Percentiles rank a stretch among this genome's conserved stretches.
Evolutionary conservation across 1,284 basidiomycete genomes (phyloP).

Genomic region (Marasmius oreades): DNA sequence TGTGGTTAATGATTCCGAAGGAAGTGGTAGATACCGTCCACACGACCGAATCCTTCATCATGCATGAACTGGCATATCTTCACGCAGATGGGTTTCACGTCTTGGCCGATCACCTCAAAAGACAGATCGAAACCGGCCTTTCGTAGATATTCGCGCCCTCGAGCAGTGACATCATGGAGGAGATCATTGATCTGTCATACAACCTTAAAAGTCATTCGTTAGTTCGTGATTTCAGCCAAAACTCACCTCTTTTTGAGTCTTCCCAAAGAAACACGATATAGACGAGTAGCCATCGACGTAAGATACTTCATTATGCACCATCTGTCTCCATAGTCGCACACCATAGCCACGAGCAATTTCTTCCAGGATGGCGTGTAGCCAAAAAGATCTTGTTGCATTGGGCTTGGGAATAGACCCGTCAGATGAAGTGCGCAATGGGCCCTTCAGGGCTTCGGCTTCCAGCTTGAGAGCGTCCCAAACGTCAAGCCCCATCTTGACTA

Average conservation of each 20-base stretch:
- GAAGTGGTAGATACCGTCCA: constrained; percentile 27
- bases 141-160: constrained; percentile 38
- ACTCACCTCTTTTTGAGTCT: constrained; percentile 40
- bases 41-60: constrained; percentile 37
- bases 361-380: neutral
- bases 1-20: constrained; percentile 1
- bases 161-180: constrained; percentile 37
- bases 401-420: neutral
- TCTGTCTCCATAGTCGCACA: constrained; percentile 36
- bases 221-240: neutral
- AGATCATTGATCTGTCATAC: constrained; percentile 29
- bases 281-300: constrained; percentile 49
- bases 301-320: constrained; percentile 24
- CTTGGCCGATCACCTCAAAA: constrained; percentile 23
- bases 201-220: neutral
- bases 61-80: constrained; percentile 47
- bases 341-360: constrained; percentile 25
- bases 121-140: constrained; percentile 21
- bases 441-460: constrained; percentile 24
- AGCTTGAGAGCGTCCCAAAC: constrained; percentile 49
- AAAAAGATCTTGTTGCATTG: neutral
- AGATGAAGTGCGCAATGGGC: neutral
- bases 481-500: constrained; percentile 42
- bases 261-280: constrained; percentile 54
- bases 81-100: constrained; percentile 30